Conservation (phyloP, 148 eudicot genomes). For the Vaccinium vitisidaea region DNA sequence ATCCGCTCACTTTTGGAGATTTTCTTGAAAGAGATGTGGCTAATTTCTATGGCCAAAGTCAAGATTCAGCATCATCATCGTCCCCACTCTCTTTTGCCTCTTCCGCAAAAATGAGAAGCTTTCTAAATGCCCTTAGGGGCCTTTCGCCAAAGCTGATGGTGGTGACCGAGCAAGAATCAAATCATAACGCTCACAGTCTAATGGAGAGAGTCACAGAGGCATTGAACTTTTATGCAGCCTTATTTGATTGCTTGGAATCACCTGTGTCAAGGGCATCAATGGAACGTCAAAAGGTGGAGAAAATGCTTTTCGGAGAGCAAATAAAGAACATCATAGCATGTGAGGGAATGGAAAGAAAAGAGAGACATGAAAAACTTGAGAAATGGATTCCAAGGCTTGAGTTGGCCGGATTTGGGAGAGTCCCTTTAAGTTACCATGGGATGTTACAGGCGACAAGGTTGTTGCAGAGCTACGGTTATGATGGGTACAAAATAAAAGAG, state of each 20-base stretch:
- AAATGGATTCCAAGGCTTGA: conserved; percentile 64
- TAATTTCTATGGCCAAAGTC: conserved; percentile 28
- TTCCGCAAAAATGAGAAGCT: conserved; percentile 34
- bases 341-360: conserved; percentile 63
- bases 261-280: conserved; percentile 37
- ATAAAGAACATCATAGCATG: conserved; percentile 70
- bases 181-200: conserved; percentile 48
- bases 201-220: conserved; percentile 65
- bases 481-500: conserved; percentile 50
- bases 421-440: conserved; percentile 48
- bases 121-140: conserved; percentile 44
- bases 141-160: conserved; percentile 72
- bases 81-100: conserved; percentile 29
- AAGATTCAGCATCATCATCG: conserved; percentile 46
- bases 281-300: conserved; percentile 68
- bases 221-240: conserved; percentile 59
- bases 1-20: conserved; percentile 35
- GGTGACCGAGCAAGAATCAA: conserved; percentile 74
- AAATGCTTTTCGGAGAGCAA: conserved; percentile 65
- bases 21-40: conserved; percentile 34
- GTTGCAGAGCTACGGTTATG: conserved; percentile 50
- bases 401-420: conserved; percentile 50
- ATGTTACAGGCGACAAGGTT: conserved; percentile 45
- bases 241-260: conserved; percentile 68
- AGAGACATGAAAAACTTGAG: conserved; percentile 72